phyloP scores from a whole-genome alignment of 2,329 filamentous ascomycete genomes.

The Lizonia empirigonia region DNA sequence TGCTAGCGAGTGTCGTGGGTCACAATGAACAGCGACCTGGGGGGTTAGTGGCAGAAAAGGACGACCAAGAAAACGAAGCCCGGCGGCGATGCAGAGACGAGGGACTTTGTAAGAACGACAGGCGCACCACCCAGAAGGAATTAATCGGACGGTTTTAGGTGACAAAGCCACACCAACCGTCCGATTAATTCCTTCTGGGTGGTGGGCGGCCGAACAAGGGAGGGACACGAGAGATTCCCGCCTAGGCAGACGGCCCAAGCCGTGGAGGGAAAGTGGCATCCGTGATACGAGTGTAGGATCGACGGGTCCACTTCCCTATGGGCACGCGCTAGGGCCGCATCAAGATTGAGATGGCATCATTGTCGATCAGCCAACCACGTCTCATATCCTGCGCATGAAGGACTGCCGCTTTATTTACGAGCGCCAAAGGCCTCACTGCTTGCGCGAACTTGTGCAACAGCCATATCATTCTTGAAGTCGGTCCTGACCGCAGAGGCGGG shows the following conservation, averaged over 20 bases:
- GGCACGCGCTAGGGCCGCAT: slow-evolving; percentile 10
- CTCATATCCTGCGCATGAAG: slow-evolving; percentile 3
- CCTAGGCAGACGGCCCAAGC: neutral
- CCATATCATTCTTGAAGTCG: no score
- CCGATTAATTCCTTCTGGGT: no score
- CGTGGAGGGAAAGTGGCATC: slow-evolving; percentile 6
- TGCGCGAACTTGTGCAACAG: neutral
- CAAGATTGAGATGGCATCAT: neutral
- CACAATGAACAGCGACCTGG: slow-evolving; percentile 7
- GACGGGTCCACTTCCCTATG: neutral
- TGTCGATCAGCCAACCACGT: slow-evolving; percentile 4
- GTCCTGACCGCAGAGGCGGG: no score
- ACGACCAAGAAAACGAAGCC: slow-evolving; percentile 12
- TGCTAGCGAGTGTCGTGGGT: slow-evolving; percentile 14
- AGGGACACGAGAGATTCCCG: slow-evolving; percentile 3
- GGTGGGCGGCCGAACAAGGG: no score
- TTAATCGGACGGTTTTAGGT: no score
- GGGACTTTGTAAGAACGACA: slow-evolving; percentile 4
- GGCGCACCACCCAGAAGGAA: neutral
- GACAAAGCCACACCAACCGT: no score
- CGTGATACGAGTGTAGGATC: neutral
- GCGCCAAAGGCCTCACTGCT: neutral
- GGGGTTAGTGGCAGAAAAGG: slow-evolving; percentile 3
- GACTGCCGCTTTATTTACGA: slow-evolving; percentile 9
- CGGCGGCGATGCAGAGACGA: slow-evolving; percentile 9